Evolutionary conservation across 2,329 filamentous ascomycete genomes (phyloP), one percentile per base, ranked within the genome.

Genomic region (Diaporthe capsici): DNA sequence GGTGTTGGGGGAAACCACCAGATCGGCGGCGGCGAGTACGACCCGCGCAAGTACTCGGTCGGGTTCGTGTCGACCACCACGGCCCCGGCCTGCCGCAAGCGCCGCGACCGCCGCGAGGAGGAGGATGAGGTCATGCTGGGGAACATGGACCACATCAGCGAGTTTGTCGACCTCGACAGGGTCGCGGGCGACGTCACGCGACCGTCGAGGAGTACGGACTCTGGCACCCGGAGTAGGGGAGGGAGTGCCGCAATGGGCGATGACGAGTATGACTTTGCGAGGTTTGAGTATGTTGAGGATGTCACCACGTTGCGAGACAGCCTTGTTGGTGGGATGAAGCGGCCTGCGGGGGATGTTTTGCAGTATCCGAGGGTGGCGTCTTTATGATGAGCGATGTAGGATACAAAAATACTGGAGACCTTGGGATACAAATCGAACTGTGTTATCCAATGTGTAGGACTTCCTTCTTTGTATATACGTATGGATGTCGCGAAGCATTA

Each of bases 141-240:
- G 7, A 49, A 74, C 8, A 74, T 74, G 72, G 72, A 74, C 49
- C 71, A 73, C 31, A 74, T 74, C 55, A 74, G 53, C 42, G 72
- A 74, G 63, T 74, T 74, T 74, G 72, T 74, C 7, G 63, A 74
- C 42, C 44, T 74, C 17, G 63, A 70, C 7, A 20, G 63, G 31
- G 53, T 74, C 72, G 63, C 42, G 1, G 44, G 34, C 25, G 72
- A 74, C 3, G 42, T 71, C 39, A 71, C 72, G 4, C 31, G 63
- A n/a, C 65, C 65, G 8, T 51, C 39, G 10, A 42, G 71, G 47
- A 73, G 58, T 13, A 65, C 15, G n/a, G 58, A 55, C n/a, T 65
- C 58, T 8, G 57, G 71, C 0, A 44, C 57, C n/a, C 37, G 58
- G 17, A 55, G 37, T 6, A 55, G 28, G 34, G 71, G 71, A 1